Conservation (phyloP, 1,139 yeast species). For the Eremothecium gossypii region DNA sequence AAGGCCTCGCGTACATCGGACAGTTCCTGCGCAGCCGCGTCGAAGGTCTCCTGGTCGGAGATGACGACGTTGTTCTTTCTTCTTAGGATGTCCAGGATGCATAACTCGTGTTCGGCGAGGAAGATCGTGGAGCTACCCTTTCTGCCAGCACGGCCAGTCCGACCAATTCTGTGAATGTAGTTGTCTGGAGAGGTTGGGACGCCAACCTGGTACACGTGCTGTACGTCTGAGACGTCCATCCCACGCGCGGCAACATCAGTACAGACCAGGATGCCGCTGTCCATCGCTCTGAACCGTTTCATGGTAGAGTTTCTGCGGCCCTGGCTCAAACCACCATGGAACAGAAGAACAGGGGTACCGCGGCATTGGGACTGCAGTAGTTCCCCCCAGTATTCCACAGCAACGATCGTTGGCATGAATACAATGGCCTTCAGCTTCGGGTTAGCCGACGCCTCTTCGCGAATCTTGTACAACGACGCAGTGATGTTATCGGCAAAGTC, state of each 20-base stretch:
- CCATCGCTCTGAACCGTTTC: conserved; percentile 25
- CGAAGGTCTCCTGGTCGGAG: conserved; percentile 32
- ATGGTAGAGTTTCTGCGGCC: conserved; percentile 26
- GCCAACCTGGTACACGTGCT: conserved; percentile 73
- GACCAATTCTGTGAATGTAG: conserved; percentile 88
- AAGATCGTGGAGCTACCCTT: conserved; percentile 58
- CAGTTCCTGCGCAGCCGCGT: too few species aligned
- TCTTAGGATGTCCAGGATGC: conserved; percentile 38
- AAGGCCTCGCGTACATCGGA: too few species aligned
- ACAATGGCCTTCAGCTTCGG: conserved; percentile 63
- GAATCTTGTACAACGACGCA: conserved; percentile 44
- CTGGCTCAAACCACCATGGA: conserved; percentile 72
- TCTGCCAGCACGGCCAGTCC: conserved; percentile 92
- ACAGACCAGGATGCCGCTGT: conserved; percentile 57
- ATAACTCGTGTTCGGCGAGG: conserved; percentile 40
- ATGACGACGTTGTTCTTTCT: conserved; percentile 44
- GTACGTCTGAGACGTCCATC: conserved; percentile 81
- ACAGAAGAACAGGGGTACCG: conserved; percentile 29
- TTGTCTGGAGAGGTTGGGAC: conserved; percentile 66
- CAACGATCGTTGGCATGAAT: conserved; percentile 69
- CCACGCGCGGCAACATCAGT: conserved; percentile 97
- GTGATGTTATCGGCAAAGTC: conserved; percentile 42
- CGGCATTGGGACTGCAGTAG: conserved; percentile 28
- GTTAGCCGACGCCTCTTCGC: conserved; percentile 25
- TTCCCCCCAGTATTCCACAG: conserved; percentile 49